phyloP scores from a whole-genome alignment of 768 basidiomycete genomes.

The Rossbeevera mucosa region DNA sequence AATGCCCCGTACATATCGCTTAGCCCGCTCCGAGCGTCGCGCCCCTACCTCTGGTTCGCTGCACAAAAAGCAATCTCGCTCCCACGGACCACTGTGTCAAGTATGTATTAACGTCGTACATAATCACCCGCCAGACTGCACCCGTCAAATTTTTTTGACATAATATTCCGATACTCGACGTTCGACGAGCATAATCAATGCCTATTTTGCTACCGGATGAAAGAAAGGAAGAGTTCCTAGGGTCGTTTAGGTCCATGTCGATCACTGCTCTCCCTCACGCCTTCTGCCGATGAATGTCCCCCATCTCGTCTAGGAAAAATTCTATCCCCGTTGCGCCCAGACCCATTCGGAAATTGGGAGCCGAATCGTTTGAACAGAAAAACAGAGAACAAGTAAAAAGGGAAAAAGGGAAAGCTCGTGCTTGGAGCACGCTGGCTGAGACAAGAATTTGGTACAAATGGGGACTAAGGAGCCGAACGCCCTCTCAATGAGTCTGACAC shows the following conservation, averaged over 20 bases:
- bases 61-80: neutral
- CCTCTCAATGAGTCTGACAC: neutral
- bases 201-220: constrained; percentile 6
- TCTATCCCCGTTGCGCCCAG: constrained; percentile 3
- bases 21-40: neutral
- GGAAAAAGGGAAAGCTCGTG: constrained; percentile 5
- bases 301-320: constrained; percentile 5
- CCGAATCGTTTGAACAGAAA: neutral
- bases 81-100: constrained; percentile 3
- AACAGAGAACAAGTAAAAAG: neutral
- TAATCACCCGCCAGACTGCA: neutral
- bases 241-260: constrained; percentile 10
- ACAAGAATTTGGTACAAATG: neutral
- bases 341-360: constrained; percentile 22
- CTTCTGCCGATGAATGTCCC: neutral
- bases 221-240: neutral
- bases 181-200: constrained; percentile 9
- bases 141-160: neutral
- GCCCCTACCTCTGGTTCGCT: neutral
- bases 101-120: neutral
- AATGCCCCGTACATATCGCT: neutral
- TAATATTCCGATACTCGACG: constrained; percentile 7
- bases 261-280: neutral
- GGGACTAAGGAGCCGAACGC: neutral
- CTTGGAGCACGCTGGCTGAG: constrained; percentile 13